A percentile compares a stretch with the other conserved stretches of the same genome.
Conservation (phyloP, 805 yeast species). For the Lipomyces sp. region DNA sequence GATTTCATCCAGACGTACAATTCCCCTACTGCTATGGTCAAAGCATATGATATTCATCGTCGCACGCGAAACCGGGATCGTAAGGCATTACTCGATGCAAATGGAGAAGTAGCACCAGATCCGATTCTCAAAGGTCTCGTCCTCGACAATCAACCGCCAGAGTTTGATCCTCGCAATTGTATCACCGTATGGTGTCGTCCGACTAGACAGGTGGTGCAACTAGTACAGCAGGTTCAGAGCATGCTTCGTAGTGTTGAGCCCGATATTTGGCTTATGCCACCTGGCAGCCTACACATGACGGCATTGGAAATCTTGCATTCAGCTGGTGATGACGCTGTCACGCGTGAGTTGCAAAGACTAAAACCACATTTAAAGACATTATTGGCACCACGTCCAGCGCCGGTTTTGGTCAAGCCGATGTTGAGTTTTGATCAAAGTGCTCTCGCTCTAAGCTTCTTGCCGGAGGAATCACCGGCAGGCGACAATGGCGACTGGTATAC, state of each 20-base stretch:
- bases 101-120: slow-evolving; percentile 28
- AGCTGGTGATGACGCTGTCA: slow-evolving; percentile 19
- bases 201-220: slow-evolving; percentile 16
- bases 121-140: slow-evolving; percentile 30
- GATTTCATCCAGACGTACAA: slow-evolving; percentile 22
- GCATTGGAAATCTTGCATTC: slow-evolving; percentile 36
- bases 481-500: slow-evolving; percentile 27
- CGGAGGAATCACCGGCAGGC: slow-evolving; percentile 12
- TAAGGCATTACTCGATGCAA: slow-evolving; percentile 9
- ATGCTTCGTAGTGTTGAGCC: slow-evolving; percentile 22
- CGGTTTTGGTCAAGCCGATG: slow-evolving; percentile 31
- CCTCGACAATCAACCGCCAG: slow-evolving; percentile 29
- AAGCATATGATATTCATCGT: slow-evolving; percentile 33
- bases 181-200: slow-evolving; percentile 35
- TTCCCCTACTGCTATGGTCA: slow-evolving; percentile 17
- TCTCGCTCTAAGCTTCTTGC: slow-evolving; percentile 33
- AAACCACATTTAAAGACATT: slow-evolving; percentile 20
- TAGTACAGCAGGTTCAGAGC: slow-evolving; percentile 23
- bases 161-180: slow-evolving; percentile 36
- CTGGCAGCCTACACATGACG: slow-evolving; percentile 35
- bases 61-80: slow-evolving; percentile 25
- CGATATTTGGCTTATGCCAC: slow-evolving; percentile 39
- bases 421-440: slow-evolving; percentile 33
- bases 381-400: slow-evolving; percentile 30
- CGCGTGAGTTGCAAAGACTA: slow-evolving; percentile 5